These are phyloP conservation scores for Boletus fagicola DNA, from an alignment of 768 basidiomycete genomes.

Conservation along the genomic window DNA sequence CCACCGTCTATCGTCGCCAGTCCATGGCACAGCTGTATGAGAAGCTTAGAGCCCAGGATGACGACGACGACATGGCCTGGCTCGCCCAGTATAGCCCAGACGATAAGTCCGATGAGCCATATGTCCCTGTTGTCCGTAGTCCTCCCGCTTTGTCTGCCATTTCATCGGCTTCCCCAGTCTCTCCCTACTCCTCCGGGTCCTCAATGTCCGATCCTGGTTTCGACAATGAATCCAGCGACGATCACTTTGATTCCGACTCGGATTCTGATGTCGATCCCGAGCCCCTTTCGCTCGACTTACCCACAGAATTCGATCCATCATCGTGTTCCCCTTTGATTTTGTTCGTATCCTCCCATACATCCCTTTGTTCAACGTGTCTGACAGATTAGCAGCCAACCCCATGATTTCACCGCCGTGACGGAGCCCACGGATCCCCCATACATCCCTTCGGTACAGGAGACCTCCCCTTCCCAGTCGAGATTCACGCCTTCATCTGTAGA, in stretches of 20 bases:
- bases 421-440: constrained; percentile 14
- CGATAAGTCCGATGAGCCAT: constrained; percentile 31
- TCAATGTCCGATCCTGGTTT: constrained; percentile 18
- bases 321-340: constrained; percentile 22
- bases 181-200: constrained; percentile 25
- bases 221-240: constrained; percentile 26
- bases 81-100: constrained; percentile 36
- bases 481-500: background rate
- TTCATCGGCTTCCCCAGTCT: constrained; percentile 29
- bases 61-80: constrained; percentile 36
- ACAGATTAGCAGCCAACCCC: constrained; percentile 20
- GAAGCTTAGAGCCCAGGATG: constrained; percentile 35
- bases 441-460: constrained; percentile 10
- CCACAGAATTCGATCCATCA: constrained; percentile 6
- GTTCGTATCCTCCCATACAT: constrained; percentile 15
- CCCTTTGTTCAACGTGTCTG: constrained; percentile 11
- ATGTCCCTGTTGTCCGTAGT: constrained; percentile 16
- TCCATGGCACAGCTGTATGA: constrained; percentile 37
- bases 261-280: constrained; percentile 32
- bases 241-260: constrained; percentile 29
- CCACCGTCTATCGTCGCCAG: constrained; percentile 35
- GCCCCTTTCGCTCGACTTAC: constrained; percentile 17
- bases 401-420: constrained; percentile 1
- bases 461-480: constrained; percentile 3
- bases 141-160: constrained; percentile 26